phyloP scores from a whole-genome alignment of 2,329 filamentous ascomycete species.

The Fusarium xylarioides region DNA sequence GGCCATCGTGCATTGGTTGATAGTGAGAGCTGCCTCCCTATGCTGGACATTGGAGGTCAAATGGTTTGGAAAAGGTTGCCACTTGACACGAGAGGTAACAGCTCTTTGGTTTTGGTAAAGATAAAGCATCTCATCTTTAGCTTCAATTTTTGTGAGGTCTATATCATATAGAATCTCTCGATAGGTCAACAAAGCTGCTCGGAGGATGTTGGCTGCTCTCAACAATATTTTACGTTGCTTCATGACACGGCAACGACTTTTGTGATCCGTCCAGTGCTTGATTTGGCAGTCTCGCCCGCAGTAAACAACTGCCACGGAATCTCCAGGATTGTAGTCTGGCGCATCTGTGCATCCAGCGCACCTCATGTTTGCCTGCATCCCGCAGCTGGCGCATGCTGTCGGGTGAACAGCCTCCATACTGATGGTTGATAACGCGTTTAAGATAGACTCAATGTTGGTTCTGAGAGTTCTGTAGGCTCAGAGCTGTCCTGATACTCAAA shows the following conservation, averaged over 20 bases:
- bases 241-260: background rate
- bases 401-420: background rate
- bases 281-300: background rate
- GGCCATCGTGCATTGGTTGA: background rate
- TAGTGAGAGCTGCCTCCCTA: background rate
- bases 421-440: background rate
- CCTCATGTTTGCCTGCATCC: background rate
- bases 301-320: background rate
- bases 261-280: background rate
- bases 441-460: fast-evolving
- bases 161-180: background rate
- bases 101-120: background rate
- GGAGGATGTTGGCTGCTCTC: background rate
- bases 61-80: background rate
- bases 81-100: background rate
- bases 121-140: background rate
- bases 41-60: background rate
- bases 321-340: background rate
- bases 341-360: background rate
- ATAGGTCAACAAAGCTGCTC: background rate
- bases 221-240: background rate
- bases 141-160: background rate
- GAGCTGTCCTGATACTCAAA: background rate
- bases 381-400: background rate
- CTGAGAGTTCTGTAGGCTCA: background rate